Evolutionary conservation across 768 basidiomycete genomes (phyloP).

Genomic region (Phylloporus sp.): DNA sequence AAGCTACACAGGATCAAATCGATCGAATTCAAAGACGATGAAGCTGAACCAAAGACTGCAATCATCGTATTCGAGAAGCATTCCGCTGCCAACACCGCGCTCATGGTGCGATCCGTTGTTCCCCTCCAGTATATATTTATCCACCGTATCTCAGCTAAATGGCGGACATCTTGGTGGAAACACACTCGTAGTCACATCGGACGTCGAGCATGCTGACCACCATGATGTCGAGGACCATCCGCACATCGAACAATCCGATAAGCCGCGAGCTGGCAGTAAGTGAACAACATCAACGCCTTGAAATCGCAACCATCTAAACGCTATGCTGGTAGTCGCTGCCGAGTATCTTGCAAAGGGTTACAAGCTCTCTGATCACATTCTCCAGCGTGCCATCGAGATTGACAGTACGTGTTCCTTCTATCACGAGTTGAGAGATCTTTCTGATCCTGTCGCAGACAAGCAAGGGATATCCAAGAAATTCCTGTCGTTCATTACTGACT

Average conservation of each 20-base stretch:
- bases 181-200: constrained; percentile 67
- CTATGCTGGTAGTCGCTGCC: constrained; percentile 61
- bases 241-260: constrained; percentile 77
- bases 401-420: constrained; percentile 44
- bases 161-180: constrained; percentile 75
- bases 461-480: constrained; percentile 89
- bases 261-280: constrained; percentile 83
- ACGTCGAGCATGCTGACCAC: constrained; percentile 55
- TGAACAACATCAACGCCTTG: constrained; percentile 20
- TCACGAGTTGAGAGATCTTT: not conserved
- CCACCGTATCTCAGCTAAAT: constrained; percentile 46
- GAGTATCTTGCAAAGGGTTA: constrained; percentile 95
- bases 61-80: constrained; percentile 80
- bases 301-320: not conserved
- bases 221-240: constrained; percentile 37
- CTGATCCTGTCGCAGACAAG: constrained; percentile 42
- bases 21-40: constrained; percentile 53
- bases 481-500: constrained; percentile 66
- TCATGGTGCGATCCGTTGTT: constrained; percentile 52
- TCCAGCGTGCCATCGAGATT: constrained; percentile 78
- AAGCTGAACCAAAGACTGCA: constrained; percentile 46
- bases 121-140: rapidly evolving
- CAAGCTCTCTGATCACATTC: constrained; percentile 67
- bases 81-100: constrained; percentile 78
- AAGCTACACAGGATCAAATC: constrained; percentile 49